Percentiles rank a stretch among this genome's conserved stretches.
phyloP scores from a whole-genome alignment of 441 rosid species.

The Erysimum pusillum region DNA sequence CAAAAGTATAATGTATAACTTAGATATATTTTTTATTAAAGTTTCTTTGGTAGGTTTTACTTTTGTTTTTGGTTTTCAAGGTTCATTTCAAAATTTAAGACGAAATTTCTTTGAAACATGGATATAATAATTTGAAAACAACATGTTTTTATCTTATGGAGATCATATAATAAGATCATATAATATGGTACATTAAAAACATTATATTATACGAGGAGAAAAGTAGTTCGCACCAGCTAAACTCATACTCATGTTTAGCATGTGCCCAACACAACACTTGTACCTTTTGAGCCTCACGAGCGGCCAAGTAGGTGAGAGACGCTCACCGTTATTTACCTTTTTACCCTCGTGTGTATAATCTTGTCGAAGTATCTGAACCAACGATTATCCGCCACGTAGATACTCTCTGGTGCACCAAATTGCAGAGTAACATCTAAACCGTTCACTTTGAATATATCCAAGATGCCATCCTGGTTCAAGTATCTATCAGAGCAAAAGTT shows the following conservation, averaged over 20 bases:
- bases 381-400: slow-evolving; percentile 5
- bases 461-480: slow-evolving; percentile 32
- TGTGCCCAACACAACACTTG: slow-evolving; percentile 28
- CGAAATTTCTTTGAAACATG: too few relatives aligned
- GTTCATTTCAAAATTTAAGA: not conserved
- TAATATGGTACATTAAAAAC: not conserved
- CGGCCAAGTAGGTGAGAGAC: slow-evolving; percentile 34
- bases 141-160: not conserved
- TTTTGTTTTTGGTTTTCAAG: too few relatives aligned
- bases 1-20: not conserved
- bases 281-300: slow-evolving; percentile 9
- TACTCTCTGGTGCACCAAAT: slow-evolving; percentile 10
- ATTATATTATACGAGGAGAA: not conserved
- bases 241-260: slow-evolving; percentile 25
- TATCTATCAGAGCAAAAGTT: slow-evolving; percentile 21
- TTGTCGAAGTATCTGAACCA: not conserved
- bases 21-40: not conserved
- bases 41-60: not conserved
- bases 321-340: not conserved
- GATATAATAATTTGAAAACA: not conserved
- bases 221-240: slow-evolving; percentile 33
- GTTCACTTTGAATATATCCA: slow-evolving; percentile 35
- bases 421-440: slow-evolving; percentile 19
- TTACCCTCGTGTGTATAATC: not conserved
- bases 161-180: not conserved